These are phyloP conservation scores for Picochlorum costavermella DNA, from an alignment of 139 green algal genomes.

Conservation along the genomic window DNA sequence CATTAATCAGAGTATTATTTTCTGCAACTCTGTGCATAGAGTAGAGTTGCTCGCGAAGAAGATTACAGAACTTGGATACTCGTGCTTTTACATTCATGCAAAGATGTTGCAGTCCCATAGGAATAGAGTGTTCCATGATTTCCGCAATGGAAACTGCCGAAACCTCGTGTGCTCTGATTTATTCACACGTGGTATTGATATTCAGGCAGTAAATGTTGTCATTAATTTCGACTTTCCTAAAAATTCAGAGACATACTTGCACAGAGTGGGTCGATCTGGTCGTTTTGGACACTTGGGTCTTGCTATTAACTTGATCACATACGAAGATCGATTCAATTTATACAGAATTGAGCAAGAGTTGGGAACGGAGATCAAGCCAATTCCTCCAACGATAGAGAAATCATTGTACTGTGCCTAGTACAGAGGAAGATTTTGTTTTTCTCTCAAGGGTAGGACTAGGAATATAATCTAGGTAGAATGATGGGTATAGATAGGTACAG, in stretches of 20 bases:
- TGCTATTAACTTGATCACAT: slow-evolving; percentile 97
- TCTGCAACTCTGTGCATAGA: slow-evolving; percentile 98
- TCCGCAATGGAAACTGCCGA: slow-evolving; percentile 93
- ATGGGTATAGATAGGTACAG: too few species aligned
- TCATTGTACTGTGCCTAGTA: slow-evolving; percentile 82
- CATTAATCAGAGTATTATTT: slow-evolving; percentile 91
- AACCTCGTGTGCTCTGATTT: slow-evolving; percentile 83
- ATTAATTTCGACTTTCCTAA: slow-evolving; percentile 99
- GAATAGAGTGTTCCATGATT: slow-evolving; percentile 99
- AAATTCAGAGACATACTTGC: slow-evolving; percentile 98
- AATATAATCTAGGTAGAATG: too few species aligned
- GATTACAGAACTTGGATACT: slow-evolving; percentile 99
- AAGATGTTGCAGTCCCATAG: slow-evolving; percentile 98
- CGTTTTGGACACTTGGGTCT: slow-evolving; percentile 98
- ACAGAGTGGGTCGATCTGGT: slow-evolving; percentile 90
- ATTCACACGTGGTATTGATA: slow-evolving; percentile 86
- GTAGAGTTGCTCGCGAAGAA: slow-evolving; percentile 99
- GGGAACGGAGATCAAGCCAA: slow-evolving; percentile 98
- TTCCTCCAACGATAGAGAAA: slow-evolving; percentile 93
- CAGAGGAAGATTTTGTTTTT: too few species aligned
- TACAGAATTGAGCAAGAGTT: slow-evolving; percentile 98
- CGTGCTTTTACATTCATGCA: slow-evolving; percentile 99
- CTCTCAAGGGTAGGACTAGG: too few species aligned
- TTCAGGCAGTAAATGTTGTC: slow-evolving; percentile 96
- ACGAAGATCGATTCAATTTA: slow-evolving; percentile 97